Evolutionary conservation across 2,329 filamentous ascomycete species (phyloP).

Genomic region (Diplodia seriata): DNA sequence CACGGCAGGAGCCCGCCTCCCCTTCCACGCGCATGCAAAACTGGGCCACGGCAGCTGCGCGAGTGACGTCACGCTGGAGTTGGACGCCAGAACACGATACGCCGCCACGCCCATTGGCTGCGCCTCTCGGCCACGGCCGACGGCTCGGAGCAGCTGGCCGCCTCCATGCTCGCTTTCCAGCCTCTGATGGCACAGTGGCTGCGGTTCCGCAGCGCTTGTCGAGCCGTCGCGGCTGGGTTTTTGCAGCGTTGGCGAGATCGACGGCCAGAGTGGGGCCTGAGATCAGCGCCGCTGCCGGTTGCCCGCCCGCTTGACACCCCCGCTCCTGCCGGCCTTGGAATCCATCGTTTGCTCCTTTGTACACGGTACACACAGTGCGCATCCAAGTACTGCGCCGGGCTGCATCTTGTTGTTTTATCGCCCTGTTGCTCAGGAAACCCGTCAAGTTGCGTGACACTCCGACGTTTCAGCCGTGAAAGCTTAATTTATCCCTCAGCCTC

Average conservation of each 20-base stretch:
- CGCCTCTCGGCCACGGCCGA: not conserved
- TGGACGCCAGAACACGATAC: not conserved
- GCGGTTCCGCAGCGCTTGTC: constrained; percentile 15
- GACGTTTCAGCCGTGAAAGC: constrained; percentile 1
- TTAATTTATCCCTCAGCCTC: not conserved
- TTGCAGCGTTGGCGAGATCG: not conserved
- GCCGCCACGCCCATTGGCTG: constrained; percentile 6
- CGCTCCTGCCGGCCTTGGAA: not conserved
- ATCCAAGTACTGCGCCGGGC: not conserved
- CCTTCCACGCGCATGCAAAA: constrained; percentile 18
- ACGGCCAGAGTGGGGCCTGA: not conserved
- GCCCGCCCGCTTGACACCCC: not conserved
- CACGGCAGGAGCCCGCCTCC: not conserved
- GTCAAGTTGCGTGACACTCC: not conserved
- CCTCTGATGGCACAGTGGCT: not conserved
- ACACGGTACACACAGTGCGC: not conserved
- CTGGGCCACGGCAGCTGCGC: not conserved
- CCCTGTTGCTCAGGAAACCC: not conserved
- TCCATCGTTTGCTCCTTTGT: not conserved
- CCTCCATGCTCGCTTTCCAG: not conserved
- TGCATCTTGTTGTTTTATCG: not conserved
- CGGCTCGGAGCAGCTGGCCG: not conserved
- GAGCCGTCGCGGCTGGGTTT: not conserved
- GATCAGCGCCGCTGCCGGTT: not conserved
- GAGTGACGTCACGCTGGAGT: constrained; percentile 2